Base-by-base conservation (phyloP, 805 yeast species). In the Starmerella tilneyi region DNA sequence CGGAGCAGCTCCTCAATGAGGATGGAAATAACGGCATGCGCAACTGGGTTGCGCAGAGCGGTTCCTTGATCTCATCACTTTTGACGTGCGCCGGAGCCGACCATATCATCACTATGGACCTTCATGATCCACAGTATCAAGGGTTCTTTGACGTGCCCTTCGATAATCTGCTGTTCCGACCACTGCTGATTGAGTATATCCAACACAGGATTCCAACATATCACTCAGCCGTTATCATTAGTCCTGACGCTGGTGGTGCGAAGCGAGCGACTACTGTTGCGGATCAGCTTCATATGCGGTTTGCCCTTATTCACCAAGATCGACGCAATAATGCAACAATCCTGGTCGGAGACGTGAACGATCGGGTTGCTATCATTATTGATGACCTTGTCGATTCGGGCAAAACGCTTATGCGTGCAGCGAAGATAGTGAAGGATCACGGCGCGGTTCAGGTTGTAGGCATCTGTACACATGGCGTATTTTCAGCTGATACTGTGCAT, bases 191-290 rank as follows among this genome's bases (percentile, higher is more conserved):
- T 61, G 82, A 84, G 54, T 92, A 86, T 64, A 86, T 92, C 49
- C 70, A 76, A 19, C 78, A 80, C 47, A 70, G 72, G 51, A 78
- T 92, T 45, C 89, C 94, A n/a, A 65, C 83, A 50, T 84, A 78
- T 60, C 75, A 75, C 53, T 81, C 86, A 32, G 82, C 89, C 33
- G 94, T 92, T 7, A 78, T 92, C 56, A 96, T 92, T 27, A 85
- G 96, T 1, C 99, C 99, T 0, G 99, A 92, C 65, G 92, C 96
- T 19, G 99, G 99, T 59, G 99, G 99, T 51, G 99, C 98, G 41
- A 92, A 92, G 63, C 70, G 98, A 53, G 96, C 98, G 26, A 84
- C 95, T 1, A 81, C 89, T 1, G 74, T 92, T 49, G 98, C 98
- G 1, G 99, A 92, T 65, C 75, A 82, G 1, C 66, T 92, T 47